Conservation (phyloP, 1,284 basidiomycete genomes). For the Malassezia nana region DNA sequence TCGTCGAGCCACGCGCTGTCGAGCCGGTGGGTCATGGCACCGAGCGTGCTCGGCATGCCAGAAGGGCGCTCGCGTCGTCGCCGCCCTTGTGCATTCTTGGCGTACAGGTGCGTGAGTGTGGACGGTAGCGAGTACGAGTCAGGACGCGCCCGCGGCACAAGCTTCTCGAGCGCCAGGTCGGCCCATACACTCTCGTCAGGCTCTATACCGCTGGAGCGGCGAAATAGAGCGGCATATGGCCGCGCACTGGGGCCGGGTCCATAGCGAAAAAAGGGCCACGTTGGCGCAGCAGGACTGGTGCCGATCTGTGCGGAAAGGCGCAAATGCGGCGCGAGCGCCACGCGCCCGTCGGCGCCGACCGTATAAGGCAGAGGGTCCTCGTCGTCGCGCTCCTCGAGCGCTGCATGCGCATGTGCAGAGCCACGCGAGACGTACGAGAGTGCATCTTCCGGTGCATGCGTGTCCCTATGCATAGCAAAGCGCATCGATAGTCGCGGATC, state of each 20-base stretch:
- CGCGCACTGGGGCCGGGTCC: conserved; percentile 28
- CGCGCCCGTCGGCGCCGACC: conserved; percentile 4
- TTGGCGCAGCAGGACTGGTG: conserved; percentile 6
- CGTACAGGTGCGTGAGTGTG: conserved; percentile 22
- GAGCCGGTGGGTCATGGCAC: not conserved
- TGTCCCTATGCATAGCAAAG: conserved; percentile 5
- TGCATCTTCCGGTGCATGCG: conserved; percentile 3
- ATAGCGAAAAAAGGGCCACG: conserved; percentile 29
- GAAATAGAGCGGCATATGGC: conserved; percentile 24
- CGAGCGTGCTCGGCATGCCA: conserved; percentile 6
- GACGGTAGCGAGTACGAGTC: conserved; percentile 10
- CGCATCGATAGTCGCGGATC: conserved; percentile 13
- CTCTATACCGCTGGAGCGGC: conserved; percentile 18
- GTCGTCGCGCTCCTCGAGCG: conserved; percentile 6
- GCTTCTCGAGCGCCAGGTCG: conserved; percentile 32
- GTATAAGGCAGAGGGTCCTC: not conserved
- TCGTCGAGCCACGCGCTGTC: conserved; percentile 33
- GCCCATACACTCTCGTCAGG: conserved; percentile 27
- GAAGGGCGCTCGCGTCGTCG: conserved; percentile 8
- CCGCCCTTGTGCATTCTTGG: not conserved
- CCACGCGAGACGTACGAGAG: conserved; percentile 10
- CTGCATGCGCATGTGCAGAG: conserved; percentile 7
- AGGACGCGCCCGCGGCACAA: conserved; percentile 18
- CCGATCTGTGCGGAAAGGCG: conserved; percentile 12
- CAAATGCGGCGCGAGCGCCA: conserved; percentile 17